Percentiles rank a stretch among this genome's conserved stretches.
Conservation (phyloP, 345 rosid genomes). For the Linum tenue region DNA sequence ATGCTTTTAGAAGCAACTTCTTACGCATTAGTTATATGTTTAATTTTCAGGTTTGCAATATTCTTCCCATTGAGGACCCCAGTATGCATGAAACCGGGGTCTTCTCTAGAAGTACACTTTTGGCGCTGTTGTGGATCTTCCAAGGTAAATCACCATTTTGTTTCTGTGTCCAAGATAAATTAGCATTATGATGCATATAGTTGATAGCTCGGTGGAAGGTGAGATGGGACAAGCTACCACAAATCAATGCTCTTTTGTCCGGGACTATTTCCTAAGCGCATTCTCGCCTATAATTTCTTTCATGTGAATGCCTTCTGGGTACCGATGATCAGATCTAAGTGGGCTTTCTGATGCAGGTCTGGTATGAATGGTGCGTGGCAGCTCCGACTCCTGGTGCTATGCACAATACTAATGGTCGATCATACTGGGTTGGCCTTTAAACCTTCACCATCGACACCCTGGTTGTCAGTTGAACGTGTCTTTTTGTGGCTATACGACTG, state of each 20-base stretch:
- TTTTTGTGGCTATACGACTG: too few species aligned
- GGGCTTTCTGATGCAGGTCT: conserved; percentile 44
- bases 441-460: background rate
- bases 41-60: conserved; percentile 66
- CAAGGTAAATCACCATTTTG: conserved; percentile 41
- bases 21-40: background rate
- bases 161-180: background rate
- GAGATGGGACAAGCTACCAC: background rate
- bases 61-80: conserved; percentile 93
- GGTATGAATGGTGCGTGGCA: conserved; percentile 92
- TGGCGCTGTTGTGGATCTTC: conserved; percentile 83
- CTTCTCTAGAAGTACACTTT: conserved; percentile 69
- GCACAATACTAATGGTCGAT: conserved; percentile 92
- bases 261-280: background rate
- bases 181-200: background rate
- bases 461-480: too few species aligned
- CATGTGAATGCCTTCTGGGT: background rate
- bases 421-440: conserved; percentile 95
- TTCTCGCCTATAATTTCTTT: background rate
- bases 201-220: background rate
- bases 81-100: conserved; percentile 42
- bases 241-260: background rate
- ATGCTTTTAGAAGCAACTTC: too few species aligned
- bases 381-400: conserved; percentile 55
- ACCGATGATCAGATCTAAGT: background rate